Base-by-base conservation (phyloP, 2,329 filamentous ascomycete species). In the Akanthomyces muscarius region DNA sequence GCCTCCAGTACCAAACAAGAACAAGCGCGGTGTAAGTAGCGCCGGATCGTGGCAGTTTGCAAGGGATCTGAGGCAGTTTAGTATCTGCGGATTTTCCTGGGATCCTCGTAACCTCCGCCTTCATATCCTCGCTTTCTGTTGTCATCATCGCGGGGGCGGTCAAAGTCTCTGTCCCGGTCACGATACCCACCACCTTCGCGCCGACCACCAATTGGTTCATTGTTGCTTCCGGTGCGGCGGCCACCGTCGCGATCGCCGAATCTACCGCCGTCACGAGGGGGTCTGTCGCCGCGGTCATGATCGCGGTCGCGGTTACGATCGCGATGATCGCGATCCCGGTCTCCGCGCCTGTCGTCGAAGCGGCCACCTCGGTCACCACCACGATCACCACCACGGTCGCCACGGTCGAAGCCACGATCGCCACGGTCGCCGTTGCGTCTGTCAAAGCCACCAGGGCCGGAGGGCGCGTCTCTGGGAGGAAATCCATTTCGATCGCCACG, bases 21-120 rank as follows among this genome's bases (percentile, higher is more conserved):
- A 28, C 30, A 41, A 21, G 28, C 18, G 48, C 10, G 60, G n/a
- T 38, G 25, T 16, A n/a, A n/a, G 10, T 10, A 33, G 23, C 16
- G 21, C 42, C 18, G 36, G 7, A 55, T 53, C 23, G 48, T 11
- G 8, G 42, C 28, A 23, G 36, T 28, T 28, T 38, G 30, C 44
- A 28, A 21, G 18, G 11, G 13, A 42, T 50, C n/a, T 38, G 47
- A 38, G 30, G 44, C 36, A 60, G 10, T 52, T 78, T 79, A 87
- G 77, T 89, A 89, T 67, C 86, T 84, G 67, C 86, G 85, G 66
- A 88, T 73, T 75, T 89, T 89, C 64, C 84, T 77, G 56, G 86
- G 84, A 75, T 97, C 93, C 72, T 97, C 92, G 77, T 93, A 89
- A 68, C 86, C 84, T 73, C 88, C 87, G 72, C 89, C 89, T 59